Base-by-base conservation (phyloP, 768 basidiomycete genomes). In the Rhodosporidiobolus odoratus region DNA sequence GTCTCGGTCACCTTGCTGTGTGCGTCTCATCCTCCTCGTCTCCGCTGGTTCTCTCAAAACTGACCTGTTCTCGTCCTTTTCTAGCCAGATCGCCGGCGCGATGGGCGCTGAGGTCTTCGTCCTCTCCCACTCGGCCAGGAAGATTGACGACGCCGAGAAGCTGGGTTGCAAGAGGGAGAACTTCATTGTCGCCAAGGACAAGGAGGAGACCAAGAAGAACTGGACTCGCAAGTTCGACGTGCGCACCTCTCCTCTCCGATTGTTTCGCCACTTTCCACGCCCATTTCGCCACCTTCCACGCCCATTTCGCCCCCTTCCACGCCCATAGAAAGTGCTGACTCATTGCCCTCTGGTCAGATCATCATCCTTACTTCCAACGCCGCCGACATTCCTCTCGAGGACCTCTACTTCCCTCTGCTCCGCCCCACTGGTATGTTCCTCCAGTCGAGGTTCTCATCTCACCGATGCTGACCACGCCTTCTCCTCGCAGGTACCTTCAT, bases 101-200 rank as follows among this genome's bases (percentile, higher is more conserved):
- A 60, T 74, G 58, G 73, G 69, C 9, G 84, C 84, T 16, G 83
- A 86, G 37, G 84, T 86, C 27, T 83, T 82, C 48, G 86, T 83
- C 0, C 86, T 87, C 78, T 84, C 86, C 6, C 86, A 86, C 77
- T 82, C 83, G 25, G 73, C 79, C 25, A 76, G 77, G 64, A 87
- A 87, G 78, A 78, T 82, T 73, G 82, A 82, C 3, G 86, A 87
- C 73, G 84, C 84, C 40, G 80, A 82, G 75, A 81, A 84, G 76
- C 78, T 87, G 67, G 86, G 87, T 17, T 37, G 57, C 63, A 30
- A 50, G 54, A 37, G 30, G 30, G 73, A 74, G 47, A 69, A 70
- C 69, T 74, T 74, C 56, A 61, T 74, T 66, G 41, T 74, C 40
- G 53, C 66, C 45, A 67, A 68, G 65, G 73, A 74, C 54, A 15